These are phyloP conservation scores for Colletotrichum nymphaeae DNA, from an alignment of 2,329 filamentous ascomycete species.

Conservation along the genomic window DNA sequence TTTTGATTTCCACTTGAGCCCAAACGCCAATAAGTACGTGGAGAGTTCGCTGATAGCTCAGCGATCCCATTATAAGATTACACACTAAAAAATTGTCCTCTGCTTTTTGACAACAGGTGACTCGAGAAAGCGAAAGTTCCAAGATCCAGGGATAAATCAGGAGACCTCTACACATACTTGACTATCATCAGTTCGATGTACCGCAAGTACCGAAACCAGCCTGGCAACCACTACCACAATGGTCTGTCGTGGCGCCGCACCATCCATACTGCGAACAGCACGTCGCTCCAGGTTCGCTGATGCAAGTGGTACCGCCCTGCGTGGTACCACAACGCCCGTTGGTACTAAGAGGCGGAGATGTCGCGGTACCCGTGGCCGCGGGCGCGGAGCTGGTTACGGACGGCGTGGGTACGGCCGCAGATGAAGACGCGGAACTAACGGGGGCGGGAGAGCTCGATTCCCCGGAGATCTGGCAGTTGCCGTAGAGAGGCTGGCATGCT, in stretches of 20 bases:
- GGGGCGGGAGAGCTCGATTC: neutral
- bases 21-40: neutral
- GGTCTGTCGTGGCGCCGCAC: constrained; percentile 37
- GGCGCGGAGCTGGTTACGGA: constrained; percentile 4
- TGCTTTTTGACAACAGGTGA: neutral
- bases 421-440: constrained; percentile 5
- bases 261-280: constrained; percentile 40
- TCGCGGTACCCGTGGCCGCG: constrained; percentile 2
- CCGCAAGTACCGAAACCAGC: constrained; percentile 31
- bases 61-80: constrained; percentile 12
- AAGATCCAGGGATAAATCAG: neutral
- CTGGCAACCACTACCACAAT: constrained; percentile 36
- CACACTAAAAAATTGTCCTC: constrained; percentile 15
- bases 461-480: constrained; percentile 33
- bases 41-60: neutral
- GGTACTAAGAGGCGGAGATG: constrained; percentile 25
- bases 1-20: neutral
- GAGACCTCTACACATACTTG: neutral
- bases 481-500: constrained; percentile 50
- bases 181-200: neutral
- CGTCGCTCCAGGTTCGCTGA: constrained; percentile 23
- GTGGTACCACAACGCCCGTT: constrained; percentile 42
- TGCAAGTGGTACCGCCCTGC: constrained; percentile 39
- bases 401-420: constrained; percentile 1
- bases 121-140: neutral